Evolutionary conservation across 768 basidiomycete genomes (phyloP).

Genomic region (Mycena haematopus): DNA sequence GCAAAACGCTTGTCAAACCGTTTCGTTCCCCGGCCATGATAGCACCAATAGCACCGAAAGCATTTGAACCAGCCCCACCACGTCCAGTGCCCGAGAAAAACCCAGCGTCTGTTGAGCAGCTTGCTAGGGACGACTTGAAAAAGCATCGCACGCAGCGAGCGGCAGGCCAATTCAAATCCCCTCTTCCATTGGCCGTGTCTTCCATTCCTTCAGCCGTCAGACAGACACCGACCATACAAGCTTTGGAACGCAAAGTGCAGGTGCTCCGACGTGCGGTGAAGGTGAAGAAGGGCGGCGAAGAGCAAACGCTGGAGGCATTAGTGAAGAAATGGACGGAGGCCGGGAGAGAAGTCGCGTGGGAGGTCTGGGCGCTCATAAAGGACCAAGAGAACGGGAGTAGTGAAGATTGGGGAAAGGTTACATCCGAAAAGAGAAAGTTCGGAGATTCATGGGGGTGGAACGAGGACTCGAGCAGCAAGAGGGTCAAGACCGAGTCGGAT

Average conservation of each 20-base stretch:
- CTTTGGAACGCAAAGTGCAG: slow-evolving; percentile 72
- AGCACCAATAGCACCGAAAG: slow-evolving; percentile 25
- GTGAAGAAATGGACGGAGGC: slow-evolving; percentile 75
- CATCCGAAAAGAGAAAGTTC: slow-evolving; percentile 38
- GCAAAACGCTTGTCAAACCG: slow-evolving; percentile 49
- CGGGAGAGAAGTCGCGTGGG: slow-evolving; percentile 78
- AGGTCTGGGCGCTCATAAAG: slow-evolving; percentile 79
- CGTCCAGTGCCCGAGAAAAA: slow-evolving; percentile 21
- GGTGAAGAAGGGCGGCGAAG: slow-evolving; percentile 63
- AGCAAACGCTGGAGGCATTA: slow-evolving; percentile 58
- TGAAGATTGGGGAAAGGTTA: slow-evolving; percentile 35
- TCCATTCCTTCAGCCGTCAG: slow-evolving; percentile 49
- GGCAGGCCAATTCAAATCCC: slow-evolving; percentile 75
- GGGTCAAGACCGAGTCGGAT: slow-evolving; percentile 35
- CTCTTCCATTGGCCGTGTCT: slow-evolving; percentile 48
- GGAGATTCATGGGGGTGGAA: slow-evolving; percentile 55
- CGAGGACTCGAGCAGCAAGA: slow-evolving; percentile 37
- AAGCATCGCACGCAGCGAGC: slow-evolving; percentile 61
- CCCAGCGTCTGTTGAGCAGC: slow-evolving; percentile 2
- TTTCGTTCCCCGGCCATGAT: slow-evolving; percentile 50
- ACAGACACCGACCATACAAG: slow-evolving; percentile 70
- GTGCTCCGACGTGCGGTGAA: slow-evolving; percentile 74
- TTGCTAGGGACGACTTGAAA: slow-evolving; percentile 34
- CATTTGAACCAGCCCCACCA: slow-evolving; percentile 6
- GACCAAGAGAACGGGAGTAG: slow-evolving; percentile 47